Conservation (phyloP, 768 basidiomycete genomes). For the Sistotremastrum suecicum region DNA sequence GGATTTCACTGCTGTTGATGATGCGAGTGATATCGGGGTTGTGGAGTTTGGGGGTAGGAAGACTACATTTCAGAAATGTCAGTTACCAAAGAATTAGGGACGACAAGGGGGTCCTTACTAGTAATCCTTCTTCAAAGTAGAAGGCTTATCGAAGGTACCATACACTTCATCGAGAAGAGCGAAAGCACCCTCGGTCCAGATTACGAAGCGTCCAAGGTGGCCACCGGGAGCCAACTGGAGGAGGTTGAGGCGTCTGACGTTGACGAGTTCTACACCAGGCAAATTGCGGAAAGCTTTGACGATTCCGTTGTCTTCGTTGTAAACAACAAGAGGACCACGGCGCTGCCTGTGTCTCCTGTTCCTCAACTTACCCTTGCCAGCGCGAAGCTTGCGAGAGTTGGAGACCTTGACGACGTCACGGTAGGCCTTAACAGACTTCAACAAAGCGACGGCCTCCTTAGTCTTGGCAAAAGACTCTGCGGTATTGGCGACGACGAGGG, state of each 20-base stretch:
- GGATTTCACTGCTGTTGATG: constrained; percentile 98
- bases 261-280: constrained; percentile 95
- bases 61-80: constrained; percentile 26
- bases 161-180: constrained; percentile 86
- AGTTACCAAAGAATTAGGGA: not conserved
- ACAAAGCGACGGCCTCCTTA: constrained; percentile 87
- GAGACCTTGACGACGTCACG: constrained; percentile 91
- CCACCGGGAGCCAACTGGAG: constrained; percentile 99
- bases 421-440: constrained; percentile 84
- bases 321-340: constrained; percentile 93
- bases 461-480: constrained; percentile 90
- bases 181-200: constrained; percentile 98
- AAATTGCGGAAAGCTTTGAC: constrained; percentile 98
- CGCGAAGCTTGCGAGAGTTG: constrained; percentile 91
- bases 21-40: constrained; percentile 95
- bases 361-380: constrained; percentile 95
- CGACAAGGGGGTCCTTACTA: constrained; percentile 30
- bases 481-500: constrained; percentile 70
- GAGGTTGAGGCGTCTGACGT: constrained; percentile 87
- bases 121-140: constrained; percentile 81
- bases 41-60: constrained; percentile 91
- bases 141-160: constrained; percentile 86
- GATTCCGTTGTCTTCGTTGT: constrained; percentile 94
- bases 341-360: constrained; percentile 95
- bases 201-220: constrained; percentile 95